phyloP scores from a whole-genome alignment of 1,284 basidiomycete genomes.

The Cryptococcus wingfieldii region DNA sequence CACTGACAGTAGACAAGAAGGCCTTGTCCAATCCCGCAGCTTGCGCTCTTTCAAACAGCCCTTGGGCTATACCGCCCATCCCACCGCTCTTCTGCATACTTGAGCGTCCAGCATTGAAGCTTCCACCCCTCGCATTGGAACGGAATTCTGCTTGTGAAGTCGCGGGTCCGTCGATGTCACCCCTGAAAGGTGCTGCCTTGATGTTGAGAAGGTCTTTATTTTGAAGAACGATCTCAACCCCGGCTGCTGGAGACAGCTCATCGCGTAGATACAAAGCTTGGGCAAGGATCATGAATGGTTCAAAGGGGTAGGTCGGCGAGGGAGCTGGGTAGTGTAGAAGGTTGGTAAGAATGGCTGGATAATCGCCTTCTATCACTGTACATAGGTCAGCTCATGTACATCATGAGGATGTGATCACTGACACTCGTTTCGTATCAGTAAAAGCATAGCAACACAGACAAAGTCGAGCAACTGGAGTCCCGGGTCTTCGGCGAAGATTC shows the following conservation, averaged over 20 bases:
- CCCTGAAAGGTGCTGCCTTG: slow-evolving; percentile 38
- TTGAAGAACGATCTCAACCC: slow-evolving; percentile 69
- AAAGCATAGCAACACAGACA: slow-evolving; percentile 85
- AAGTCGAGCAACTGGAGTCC: slow-evolving; percentile 66
- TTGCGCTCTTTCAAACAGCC: slow-evolving; percentile 47
- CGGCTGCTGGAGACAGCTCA: slow-evolving; percentile 66
- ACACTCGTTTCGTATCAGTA: slow-evolving; percentile 83
- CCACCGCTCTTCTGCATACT: slow-evolving; percentile 11
- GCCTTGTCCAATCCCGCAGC: slow-evolving; percentile 49
- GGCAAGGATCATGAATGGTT: slow-evolving; percentile 62
- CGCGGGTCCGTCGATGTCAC: neutral
- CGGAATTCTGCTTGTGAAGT: neutral
- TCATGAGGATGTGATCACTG: slow-evolving; percentile 33
- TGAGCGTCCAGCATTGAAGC: slow-evolving; percentile 4
- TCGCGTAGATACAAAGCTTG: slow-evolving; percentile 76
- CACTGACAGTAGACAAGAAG: slow-evolving; percentile 43
- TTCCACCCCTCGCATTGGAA: neutral
- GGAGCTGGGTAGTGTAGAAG: slow-evolving; percentile 73
- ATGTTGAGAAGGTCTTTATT: slow-evolving; percentile 73
- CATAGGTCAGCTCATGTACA: slow-evolving; percentile 5
- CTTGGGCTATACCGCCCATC: slow-evolving; percentile 41
- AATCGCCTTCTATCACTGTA: slow-evolving; percentile 76
- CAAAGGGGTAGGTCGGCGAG: slow-evolving; percentile 45
- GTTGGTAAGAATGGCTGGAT: slow-evolving; percentile 72
- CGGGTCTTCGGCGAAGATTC: slow-evolving; percentile 76